Conservation (phyloP, 768 basidiomycete species). For the Suillus variegatus region DNA sequence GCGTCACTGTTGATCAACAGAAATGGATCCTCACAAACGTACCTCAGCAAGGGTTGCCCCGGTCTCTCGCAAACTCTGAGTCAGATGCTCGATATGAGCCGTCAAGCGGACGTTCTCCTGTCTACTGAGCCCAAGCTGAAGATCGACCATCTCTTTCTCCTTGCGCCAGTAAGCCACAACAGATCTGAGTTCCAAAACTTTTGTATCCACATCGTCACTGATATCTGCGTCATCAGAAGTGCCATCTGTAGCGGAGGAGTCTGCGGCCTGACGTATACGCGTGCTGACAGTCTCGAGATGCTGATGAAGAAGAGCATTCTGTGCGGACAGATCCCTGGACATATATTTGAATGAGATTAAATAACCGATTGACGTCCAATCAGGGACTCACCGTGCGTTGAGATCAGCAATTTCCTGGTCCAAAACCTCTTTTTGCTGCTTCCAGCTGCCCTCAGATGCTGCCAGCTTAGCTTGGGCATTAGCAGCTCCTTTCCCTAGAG, state of each 20-base stretch:
- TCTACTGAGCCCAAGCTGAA: conserved; percentile 80
- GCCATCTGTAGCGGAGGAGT: conserved; percentile 42
- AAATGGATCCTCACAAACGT: conserved; percentile 12
- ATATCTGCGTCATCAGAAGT: conserved; percentile 45
- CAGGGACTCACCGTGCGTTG: conserved; percentile 55
- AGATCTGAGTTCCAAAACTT: conserved; percentile 71
- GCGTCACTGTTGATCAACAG: conserved; percentile 2
- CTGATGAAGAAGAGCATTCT: conserved; percentile 76
- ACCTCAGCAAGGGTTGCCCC: conserved; percentile 61
- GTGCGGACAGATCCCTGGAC: conserved; percentile 69
- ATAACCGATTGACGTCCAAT: not conserved
- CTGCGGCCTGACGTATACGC: conserved; percentile 73
- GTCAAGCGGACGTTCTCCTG: conserved; percentile 76
- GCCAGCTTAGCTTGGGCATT: conserved; percentile 74
- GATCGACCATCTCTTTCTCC: conserved; percentile 91
- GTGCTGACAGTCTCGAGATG: conserved; percentile 84
- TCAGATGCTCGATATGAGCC: conserved; percentile 72
- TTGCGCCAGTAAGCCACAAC: conserved; percentile 82
- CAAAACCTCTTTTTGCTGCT: conserved; percentile 64
- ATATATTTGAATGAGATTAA: conserved; percentile 36
- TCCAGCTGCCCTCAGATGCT: conserved; percentile 79
- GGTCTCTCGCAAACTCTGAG: conserved; percentile 68
- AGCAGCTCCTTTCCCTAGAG: conserved; percentile 66
- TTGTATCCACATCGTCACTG: conserved; percentile 56
- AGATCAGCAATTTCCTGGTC: conserved; percentile 45